Conservation (phyloP, 768 basidiomycete species). For the Rhodotorula paludigena region DNA sequence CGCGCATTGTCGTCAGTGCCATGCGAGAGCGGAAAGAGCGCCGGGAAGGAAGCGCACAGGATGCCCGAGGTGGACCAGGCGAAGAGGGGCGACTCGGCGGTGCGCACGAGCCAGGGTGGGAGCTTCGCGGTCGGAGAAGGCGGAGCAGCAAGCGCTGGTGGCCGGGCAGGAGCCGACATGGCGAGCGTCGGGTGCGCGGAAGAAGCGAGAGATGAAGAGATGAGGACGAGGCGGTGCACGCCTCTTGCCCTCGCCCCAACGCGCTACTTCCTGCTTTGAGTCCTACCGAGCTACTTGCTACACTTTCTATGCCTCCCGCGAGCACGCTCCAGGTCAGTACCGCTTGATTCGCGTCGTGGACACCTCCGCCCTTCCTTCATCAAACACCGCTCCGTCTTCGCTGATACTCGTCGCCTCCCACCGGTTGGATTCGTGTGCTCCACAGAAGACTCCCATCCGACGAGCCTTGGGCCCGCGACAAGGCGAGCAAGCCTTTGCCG, state of each 20-base stretch:
- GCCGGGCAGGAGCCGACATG: background rate
- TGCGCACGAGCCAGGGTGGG: constrained; percentile 15
- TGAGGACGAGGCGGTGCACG: background rate
- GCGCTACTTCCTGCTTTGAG: too few species aligned
- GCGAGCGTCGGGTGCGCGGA: background rate
- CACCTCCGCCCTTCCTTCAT: too few species aligned
- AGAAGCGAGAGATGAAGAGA: background rate
- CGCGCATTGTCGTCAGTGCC: background rate
- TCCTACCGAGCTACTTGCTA: too few species aligned
- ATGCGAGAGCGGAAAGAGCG: background rate
- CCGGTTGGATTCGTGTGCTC: too few species aligned
- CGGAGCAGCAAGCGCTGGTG: background rate
- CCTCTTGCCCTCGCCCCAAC: background rate
- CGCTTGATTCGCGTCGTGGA: too few species aligned
- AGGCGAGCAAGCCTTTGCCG: too few species aligned
- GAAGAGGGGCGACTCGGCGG: constrained; percentile 4
- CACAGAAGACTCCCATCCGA: too few species aligned
- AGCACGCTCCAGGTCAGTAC: too few species aligned
- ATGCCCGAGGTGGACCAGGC: constrained; percentile 27
- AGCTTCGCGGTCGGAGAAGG: constrained; percentile 8
- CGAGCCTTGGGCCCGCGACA: too few species aligned
- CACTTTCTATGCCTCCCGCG: too few species aligned
- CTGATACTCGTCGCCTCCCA: too few species aligned
- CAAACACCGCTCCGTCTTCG: too few species aligned
- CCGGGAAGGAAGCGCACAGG: constrained; percentile 13